Conservation (phyloP, 2,329 filamentous ascomycete species). For the Paecilomyces niveus region DNA sequence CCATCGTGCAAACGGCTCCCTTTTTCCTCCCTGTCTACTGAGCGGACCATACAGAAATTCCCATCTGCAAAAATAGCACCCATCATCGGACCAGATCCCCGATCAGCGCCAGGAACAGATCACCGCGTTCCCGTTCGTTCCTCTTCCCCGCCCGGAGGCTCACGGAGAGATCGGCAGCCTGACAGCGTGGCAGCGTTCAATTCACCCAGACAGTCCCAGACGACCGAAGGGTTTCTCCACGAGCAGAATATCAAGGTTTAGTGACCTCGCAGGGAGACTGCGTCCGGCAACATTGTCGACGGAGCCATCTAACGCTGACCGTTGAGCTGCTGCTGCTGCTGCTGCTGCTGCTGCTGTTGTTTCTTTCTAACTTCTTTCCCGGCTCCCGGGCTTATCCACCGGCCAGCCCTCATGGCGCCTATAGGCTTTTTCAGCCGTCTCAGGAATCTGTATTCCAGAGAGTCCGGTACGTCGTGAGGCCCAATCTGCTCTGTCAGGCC, state of each 20-base stretch:
- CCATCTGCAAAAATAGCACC: not conserved
- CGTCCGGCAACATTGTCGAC: too few species aligned
- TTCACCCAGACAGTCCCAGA: not conserved
- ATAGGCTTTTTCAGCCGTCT: slow-evolving; percentile 24
- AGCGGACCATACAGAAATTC: not conserved
- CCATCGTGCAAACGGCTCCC: not conserved
- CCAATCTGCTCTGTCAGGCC: too few species aligned
- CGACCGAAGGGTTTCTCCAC: not conserved
- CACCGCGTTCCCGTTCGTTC: not conserved
- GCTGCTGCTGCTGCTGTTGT: not conserved
- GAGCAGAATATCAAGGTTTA: not conserved
- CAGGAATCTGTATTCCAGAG: slow-evolving; percentile 25
- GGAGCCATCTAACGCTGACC: not conserved
- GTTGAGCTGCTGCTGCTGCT: not conserved
- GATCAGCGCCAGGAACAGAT: not conserved
- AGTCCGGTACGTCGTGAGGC: slow-evolving; percentile 16
- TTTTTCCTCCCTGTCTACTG: not conserved
- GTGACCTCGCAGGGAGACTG: too few species aligned
- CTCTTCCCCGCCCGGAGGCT: not conserved
- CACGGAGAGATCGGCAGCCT: not conserved
- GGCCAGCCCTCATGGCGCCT: slow-evolving; percentile 22
- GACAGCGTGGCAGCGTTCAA: not conserved
- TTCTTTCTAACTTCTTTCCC: not conserved
- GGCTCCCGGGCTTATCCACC: not conserved
- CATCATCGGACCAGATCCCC: not conserved